Percentiles rank a stretch among this genome's conserved stretches.
These are phyloP conservation scores for Verticillium dahliae DNA, from an alignment of 2,329 filamentous ascomycete species.

Conservation along the genomic window DNA sequence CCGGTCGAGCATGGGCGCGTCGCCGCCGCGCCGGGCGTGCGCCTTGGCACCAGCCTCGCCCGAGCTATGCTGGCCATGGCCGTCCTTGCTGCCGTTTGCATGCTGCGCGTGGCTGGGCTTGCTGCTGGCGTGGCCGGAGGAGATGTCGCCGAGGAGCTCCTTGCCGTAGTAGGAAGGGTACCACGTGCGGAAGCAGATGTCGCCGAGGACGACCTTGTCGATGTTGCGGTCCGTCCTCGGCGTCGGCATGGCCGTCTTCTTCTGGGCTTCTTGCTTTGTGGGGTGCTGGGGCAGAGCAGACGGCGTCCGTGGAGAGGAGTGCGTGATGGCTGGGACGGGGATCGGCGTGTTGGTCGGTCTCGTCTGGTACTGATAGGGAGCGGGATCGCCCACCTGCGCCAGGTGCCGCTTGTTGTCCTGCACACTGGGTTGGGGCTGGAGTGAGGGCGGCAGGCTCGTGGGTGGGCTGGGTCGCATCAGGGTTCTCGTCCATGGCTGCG, in stretches of 20 bases:
- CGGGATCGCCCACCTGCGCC: conserved; percentile 1
- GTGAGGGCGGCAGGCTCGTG: conserved; percentile 11
- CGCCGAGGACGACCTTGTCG: conserved; percentile 77
- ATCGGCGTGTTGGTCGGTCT: background rate
- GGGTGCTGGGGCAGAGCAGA: background rate
- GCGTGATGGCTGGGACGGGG: conserved; percentile 23
- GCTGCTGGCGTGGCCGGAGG: conserved; percentile 17
- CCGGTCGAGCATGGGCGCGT: conserved; percentile 48
- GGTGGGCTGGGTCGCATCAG: conserved; percentile 12
- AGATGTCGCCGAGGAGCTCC: conserved; percentile 52
- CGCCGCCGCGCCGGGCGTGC: conserved; percentile 22
- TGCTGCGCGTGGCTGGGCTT: conserved; percentile 11
- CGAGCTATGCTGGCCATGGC: background rate
- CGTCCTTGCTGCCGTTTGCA: conserved; percentile 4
- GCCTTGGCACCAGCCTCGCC: conserved; percentile 22
- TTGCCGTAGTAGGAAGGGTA: conserved; percentile 86
- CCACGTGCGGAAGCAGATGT: conserved; percentile 81
- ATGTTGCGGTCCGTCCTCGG: conserved; percentile 65
- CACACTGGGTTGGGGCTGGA: background rate
- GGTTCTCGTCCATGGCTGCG: conserved; percentile 7
- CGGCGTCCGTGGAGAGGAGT: conserved; percentile 24
- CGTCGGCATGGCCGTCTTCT: conserved; percentile 21
- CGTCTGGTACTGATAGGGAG: conserved; percentile 3
- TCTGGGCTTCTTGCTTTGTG: conserved; percentile 2
- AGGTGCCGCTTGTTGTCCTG: background rate